Evolutionary conservation across 2,329 filamentous ascomycete species (phyloP).

Genomic region (Salinomyces thailandicus): DNA sequence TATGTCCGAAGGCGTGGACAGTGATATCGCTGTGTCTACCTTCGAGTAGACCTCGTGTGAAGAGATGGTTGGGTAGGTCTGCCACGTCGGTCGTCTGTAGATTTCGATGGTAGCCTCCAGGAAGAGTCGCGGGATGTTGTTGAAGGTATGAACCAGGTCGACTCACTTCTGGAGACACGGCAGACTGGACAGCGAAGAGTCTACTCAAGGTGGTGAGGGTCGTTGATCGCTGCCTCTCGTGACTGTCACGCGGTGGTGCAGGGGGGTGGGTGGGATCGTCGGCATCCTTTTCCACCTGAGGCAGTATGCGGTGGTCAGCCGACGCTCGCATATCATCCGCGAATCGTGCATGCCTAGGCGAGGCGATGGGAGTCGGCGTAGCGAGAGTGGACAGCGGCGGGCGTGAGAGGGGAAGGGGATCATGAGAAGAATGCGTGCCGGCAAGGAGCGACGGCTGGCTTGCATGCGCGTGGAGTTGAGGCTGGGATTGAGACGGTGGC

Average conservation of each 20-base stretch:
- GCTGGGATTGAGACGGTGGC: too few relatives aligned
- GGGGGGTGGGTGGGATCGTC: conserved; percentile 38
- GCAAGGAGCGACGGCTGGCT: too few relatives aligned
- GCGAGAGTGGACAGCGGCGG: conserved; percentile 8
- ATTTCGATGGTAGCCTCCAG: conserved; percentile 10
- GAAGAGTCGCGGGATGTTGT: conserved; percentile 7
- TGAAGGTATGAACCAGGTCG: conserved; percentile 33
- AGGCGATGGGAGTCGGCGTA: neutral
- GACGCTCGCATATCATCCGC: conserved; percentile 16
- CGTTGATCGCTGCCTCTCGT: conserved; percentile 29
- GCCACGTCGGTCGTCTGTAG: conserved; percentile 16
- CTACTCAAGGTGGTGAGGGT: conserved; percentile 35
- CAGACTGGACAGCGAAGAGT: conserved; percentile 33
- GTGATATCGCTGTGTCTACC: conserved; percentile 46
- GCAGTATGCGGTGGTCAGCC: conserved; percentile 24
- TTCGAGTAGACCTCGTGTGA: conserved; percentile 40
- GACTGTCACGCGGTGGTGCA: conserved; percentile 16
- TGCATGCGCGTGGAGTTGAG: too few relatives aligned
- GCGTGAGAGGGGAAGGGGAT: conserved; percentile 4
- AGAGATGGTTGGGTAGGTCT: conserved; percentile 41
- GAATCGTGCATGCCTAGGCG: conserved; percentile 4
- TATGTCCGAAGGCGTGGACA: conserved; percentile 42
- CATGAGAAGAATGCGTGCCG: too few relatives aligned
- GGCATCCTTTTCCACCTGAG: conserved; percentile 37
- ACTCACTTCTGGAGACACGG: conserved; percentile 27